Evolutionary conservation across 1,139 yeast species (phyloP), one percentile per base, ranked within the genome.

Genomic region (Candida smagusa): DNA sequence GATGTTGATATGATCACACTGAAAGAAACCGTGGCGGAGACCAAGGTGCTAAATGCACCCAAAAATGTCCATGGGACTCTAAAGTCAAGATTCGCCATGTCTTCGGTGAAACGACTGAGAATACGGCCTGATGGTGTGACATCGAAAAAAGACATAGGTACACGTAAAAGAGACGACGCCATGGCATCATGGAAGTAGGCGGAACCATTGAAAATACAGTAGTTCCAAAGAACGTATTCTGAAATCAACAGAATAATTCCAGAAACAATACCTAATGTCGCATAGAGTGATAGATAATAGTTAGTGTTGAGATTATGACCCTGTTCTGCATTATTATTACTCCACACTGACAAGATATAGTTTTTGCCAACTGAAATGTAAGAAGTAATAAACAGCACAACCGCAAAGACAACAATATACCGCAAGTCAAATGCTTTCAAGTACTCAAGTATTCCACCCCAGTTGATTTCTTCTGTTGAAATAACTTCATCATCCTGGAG

Each of bases 101-200:
- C 65, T 22, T 59, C 63, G 0, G 64, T 52, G 41, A 59, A 59
- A 35, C 65, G 45, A 44, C 59, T 59, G 47, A 59, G 50, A 28
- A 59, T 56, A 34, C 65, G 41, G 4, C 64, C 65, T 16, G 58
- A 48, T 8, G 65, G 65, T 1, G 64, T 59, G 16, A 64, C 59
- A 39, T 59, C 65, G 33, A 59, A 59, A 42, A 58, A 59, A 0
- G 61, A 54, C 65, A 59, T 59, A n/a, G 65, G 65, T 5, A 60
- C 49, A 28, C 61, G 45, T 39, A 59, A 46, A 7, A 59, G 57
- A 4, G 58, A 43, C 8, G 46, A 41, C 9, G 61, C 59, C 61
- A 59, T 54, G 21, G 44, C 46, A 29, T 52, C 54, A 34, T 59
- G 65, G 52, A 58, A 57, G 32, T 46, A 48, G 23, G 35, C 44